These are phyloP conservation scores for Trichoderma virens DNA, from an alignment of 495 filamentous ascomycete genomes.

Conservation along the genomic window DNA sequence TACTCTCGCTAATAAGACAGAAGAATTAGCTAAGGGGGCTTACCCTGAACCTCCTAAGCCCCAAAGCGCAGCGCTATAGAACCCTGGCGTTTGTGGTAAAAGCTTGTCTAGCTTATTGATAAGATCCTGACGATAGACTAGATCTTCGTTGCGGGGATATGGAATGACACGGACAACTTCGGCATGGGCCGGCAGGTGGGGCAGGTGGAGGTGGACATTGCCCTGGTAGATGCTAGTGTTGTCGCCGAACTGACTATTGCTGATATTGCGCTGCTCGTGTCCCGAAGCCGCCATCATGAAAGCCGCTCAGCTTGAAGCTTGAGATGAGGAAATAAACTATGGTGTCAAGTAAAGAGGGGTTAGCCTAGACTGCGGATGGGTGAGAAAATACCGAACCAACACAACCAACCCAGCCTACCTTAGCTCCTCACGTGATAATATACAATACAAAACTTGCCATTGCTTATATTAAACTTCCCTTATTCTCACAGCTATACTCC, in stretches of 20 bases:
- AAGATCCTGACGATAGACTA: constrained; percentile 12
- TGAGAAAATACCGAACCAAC: not conserved
- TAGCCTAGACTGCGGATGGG: not conserved
- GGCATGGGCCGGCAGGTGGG: too few relatives aligned
- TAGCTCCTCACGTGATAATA: not conserved
- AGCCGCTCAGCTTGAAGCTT: not conserved
- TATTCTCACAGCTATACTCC: not conserved
- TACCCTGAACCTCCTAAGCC: constrained; percentile 19
- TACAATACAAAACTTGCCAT: not conserved
- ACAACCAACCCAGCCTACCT: not conserved
- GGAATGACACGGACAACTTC: constrained; percentile 11
- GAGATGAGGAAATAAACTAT: not conserved
- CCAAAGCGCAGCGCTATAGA: constrained; percentile 16
- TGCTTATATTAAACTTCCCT: not conserved
- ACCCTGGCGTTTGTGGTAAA: constrained; percentile 12
- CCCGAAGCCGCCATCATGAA: not conserved
- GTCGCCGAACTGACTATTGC: not conserved
- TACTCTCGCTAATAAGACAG: not conserved
- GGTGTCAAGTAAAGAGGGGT: not conserved
- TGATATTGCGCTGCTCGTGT: not conserved
- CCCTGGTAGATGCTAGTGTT: not conserved
- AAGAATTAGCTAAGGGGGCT: too few relatives aligned
- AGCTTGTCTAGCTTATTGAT: constrained; percentile 11
- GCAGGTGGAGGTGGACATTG: not conserved
- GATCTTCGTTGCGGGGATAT: constrained; percentile 16